Evolutionary conservation across 2,329 filamentous ascomycete genomes (phyloP).

Genomic region (Hypocreales sp.): DNA sequence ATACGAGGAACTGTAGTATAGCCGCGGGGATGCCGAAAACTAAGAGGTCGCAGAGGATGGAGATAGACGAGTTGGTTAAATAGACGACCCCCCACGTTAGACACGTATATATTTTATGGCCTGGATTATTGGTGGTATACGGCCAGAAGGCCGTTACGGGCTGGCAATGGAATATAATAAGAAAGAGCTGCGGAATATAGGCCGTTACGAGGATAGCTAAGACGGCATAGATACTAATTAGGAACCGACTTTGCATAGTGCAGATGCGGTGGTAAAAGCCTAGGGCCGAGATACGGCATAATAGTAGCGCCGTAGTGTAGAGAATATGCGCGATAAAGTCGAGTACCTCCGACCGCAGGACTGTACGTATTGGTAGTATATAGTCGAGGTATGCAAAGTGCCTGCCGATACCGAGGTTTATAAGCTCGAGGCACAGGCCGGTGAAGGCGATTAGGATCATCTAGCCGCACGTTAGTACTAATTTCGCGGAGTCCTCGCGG

Average conservation of each 20-base stretch:
- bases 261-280: conserved; percentile 34
- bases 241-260: conserved; percentile 18
- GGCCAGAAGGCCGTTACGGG: conserved; percentile 36
- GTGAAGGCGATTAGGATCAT: conserved; percentile 25
- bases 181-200: conserved; percentile 30
- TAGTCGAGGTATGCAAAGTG: conserved; percentile 30
- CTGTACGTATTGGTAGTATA: conserved; percentile 23
- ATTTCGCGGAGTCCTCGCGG: conserved; percentile 1
- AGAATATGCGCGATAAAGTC: conserved; percentile 35
- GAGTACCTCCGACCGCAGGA: conserved; percentile 26
- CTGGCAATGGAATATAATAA: conserved; percentile 34
- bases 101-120: conserved; percentile 23
- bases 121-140: conserved; percentile 29
- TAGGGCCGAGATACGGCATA: conserved; percentile 34
- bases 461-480: too few species aligned
- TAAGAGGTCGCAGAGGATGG: conserved; percentile 31
- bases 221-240: conserved; percentile 18
- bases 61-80: conserved; percentile 29
- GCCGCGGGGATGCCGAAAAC: conserved; percentile 33
- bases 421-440: conserved; percentile 25
- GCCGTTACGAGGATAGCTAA: conserved; percentile 21
- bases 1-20: conserved; percentile 28
- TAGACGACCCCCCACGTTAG: conserved; percentile 35
- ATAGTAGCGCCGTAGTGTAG: conserved; percentile 31
- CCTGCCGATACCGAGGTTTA: conserved; percentile 29